Percentiles rank a stretch among this genome's conserved stretches.
phyloP scores from a whole-genome alignment of 202 grass and related monocot genomes.

The Sporobolus alterniflorus region DNA sequence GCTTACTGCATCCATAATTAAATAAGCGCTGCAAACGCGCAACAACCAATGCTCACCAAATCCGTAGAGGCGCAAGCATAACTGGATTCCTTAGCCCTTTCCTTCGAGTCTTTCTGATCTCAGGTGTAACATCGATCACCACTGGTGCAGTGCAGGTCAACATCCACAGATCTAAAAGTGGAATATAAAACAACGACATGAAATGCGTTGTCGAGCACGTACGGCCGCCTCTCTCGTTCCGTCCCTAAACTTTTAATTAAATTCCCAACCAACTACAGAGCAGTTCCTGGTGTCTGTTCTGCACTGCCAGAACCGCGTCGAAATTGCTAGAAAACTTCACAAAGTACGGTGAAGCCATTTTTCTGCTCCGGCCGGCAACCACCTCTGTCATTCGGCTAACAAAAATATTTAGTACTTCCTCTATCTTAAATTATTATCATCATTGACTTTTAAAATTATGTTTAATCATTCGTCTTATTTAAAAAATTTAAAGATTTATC shows the following conservation, averaged over 20 bases:
- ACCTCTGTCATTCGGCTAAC: conserved; percentile 8
- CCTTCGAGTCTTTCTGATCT: neutral
- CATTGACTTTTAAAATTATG: no score
- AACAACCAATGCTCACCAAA: neutral
- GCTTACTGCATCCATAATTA: neutral
- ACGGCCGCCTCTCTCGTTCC: neutral
- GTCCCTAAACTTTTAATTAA: neutral
- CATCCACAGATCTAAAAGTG: conserved; percentile 11
- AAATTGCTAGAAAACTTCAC: conserved; percentile 9
- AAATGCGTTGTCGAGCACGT: conserved; percentile 34
- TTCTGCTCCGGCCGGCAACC: neutral
- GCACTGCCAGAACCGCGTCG: conserved; percentile 3
- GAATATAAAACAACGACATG: neutral
- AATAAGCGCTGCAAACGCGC: neutral
- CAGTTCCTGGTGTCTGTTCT: conserved; percentile 22
- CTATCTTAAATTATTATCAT: no score
- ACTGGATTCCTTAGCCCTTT: neutral
- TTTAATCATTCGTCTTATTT: no score
- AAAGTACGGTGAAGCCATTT: neutral
- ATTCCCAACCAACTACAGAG: conserved; percentile 14
- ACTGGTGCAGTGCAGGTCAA: neutral
- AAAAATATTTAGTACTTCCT: no score
- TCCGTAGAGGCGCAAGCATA: neutral
- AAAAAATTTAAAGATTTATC: no score
- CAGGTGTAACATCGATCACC: neutral